Base-by-base conservation (phyloP, 2,329 filamentous ascomycete genomes). In the Pseudogymnoascus sp. region DNA sequence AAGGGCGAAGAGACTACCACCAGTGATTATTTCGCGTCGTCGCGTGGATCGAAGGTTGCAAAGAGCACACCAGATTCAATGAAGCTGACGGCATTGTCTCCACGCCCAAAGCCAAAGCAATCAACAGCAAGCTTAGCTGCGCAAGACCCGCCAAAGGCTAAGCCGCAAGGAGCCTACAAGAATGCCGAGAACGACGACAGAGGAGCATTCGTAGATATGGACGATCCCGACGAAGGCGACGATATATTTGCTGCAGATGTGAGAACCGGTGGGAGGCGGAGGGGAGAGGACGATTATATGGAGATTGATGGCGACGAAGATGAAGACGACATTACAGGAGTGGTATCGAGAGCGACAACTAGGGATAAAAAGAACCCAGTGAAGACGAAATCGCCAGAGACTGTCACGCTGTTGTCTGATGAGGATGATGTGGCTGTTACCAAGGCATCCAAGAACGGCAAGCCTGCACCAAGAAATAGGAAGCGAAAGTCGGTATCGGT, bases 171-270 rank as follows among this genome's bases (percentile, higher is more conserved):
- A 55, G 37, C 37, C 64, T 7, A 71, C 71, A 48, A 59, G 71
- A 58, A 68, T 69, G 13, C 65, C 70, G 64, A 68, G 8, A 66
- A 82, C 36, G 79, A 83, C 36, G 81, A 85, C 63, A 80, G 80
- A 7, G 80, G 84, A 68, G 81, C 79, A 4, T 84, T 82, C 63
- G 75, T 88, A 66, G 83, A 90, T 18, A 12, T 18, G 10, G 87
- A 89, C 60, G 87, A 86, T 35, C 80, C 82, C 5, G 84, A 90
- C 48, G 87, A 83, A 2, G 88, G 84, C n/a, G 88, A 91, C 66
- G 92, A 96, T 68, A 92, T 96, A 18, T 92, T 92, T 73, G 88
- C 87, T 12, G 87, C 88, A 3, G 86, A 90, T 66, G 82, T 81
- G 35, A 88, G 86, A 71, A 82, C 82, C 58, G 78, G 82, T 48